These are phyloP conservation scores for Ogataea nakhonphanomensis DNA, from an alignment of 805 yeast species.

Conservation along the genomic window DNA sequence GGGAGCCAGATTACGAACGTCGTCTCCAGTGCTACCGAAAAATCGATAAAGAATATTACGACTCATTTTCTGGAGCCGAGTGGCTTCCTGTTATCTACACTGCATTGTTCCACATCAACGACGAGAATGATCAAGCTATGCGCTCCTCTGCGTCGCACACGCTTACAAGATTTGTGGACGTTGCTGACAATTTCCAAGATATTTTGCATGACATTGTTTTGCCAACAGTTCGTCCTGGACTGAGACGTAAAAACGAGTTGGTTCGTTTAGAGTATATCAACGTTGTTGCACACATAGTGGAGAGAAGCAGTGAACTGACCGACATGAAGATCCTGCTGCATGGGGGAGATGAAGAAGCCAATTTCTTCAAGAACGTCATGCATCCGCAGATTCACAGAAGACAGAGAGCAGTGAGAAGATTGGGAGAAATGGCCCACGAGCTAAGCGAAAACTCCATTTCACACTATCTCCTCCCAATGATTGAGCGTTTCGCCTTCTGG, in stretches of 20 bases:
- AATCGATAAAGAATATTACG: slow-evolving; percentile 56
- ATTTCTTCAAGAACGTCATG: slow-evolving; percentile 54
- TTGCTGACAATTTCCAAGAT: slow-evolving; percentile 31
- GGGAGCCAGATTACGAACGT: slow-evolving; percentile 75
- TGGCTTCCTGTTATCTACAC: slow-evolving; percentile 80
- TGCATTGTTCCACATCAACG: slow-evolving; percentile 67
- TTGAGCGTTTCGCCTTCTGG: slow-evolving; percentile 73
- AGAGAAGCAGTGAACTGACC: slow-evolving; percentile 46
- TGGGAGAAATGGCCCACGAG: slow-evolving; percentile 44
- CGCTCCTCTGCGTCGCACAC: slow-evolving; percentile 72
- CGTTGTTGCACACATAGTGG: slow-evolving; percentile 62
- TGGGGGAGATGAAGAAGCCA: slow-evolving; percentile 76
- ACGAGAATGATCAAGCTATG: slow-evolving; percentile 73
- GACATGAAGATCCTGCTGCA: slow-evolving; percentile 65
- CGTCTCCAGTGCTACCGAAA: slow-evolving; percentile 64
- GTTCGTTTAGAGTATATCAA: slow-evolving; percentile 70
- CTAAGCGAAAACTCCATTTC: slow-evolving; percentile 60
- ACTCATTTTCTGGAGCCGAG: slow-evolving; percentile 44
- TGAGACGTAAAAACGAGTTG: slow-evolving; percentile 57
- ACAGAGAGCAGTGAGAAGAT: slow-evolving; percentile 72
- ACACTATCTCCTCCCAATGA: slow-evolving; percentile 78
- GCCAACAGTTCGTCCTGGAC: slow-evolving; percentile 64
- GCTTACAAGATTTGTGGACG: slow-evolving; percentile 62
- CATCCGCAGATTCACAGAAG: slow-evolving; percentile 87
- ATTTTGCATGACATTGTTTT: slow-evolving; percentile 53